phyloP scores from a whole-genome alignment of 768 basidiomycete species.

The Lactifluus volemus region DNA sequence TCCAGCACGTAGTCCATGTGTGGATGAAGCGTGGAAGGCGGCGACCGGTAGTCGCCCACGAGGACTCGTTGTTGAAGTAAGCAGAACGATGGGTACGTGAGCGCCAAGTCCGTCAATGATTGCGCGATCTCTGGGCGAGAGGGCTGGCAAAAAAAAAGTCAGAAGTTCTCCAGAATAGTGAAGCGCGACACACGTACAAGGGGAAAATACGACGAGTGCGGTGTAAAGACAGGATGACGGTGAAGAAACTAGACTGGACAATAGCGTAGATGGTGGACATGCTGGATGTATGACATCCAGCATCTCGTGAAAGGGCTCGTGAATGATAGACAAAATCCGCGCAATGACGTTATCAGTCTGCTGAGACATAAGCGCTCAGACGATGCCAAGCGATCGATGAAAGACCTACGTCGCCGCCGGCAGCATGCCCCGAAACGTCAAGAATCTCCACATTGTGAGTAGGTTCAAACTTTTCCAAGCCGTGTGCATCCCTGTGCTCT shows the following conservation, averaged over 20 bases:
- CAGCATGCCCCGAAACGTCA: slow-evolving; percentile 39
- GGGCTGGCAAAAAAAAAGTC: not conserved
- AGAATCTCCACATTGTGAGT: slow-evolving; percentile 56
- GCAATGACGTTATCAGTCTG: slow-evolving; percentile 21
- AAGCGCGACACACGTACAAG: slow-evolving; percentile 22
- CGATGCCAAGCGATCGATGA: not conserved
- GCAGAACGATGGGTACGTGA: slow-evolving; percentile 49
- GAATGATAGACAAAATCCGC: slow-evolving; percentile 37
- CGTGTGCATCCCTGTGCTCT: slow-evolving; percentile 55
- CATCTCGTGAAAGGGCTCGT: slow-evolving; percentile 47
- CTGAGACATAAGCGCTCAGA: not conserved
- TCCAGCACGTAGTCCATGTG: slow-evolving; percentile 44
- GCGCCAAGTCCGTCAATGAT: slow-evolving; percentile 37
- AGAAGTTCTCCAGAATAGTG: not conserved
- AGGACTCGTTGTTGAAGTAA: slow-evolving; percentile 27
- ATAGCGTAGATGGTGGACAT: slow-evolving; percentile 40
- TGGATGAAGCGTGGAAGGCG: slow-evolving; percentile 45
- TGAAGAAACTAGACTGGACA: slow-evolving; percentile 49
- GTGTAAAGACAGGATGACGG: slow-evolving; percentile 52
- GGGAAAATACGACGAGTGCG: slow-evolving; percentile 46
- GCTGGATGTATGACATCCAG: slow-evolving; percentile 45
- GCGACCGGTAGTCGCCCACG: slow-evolving; percentile 31
- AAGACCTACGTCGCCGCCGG: slow-evolving; percentile 36
- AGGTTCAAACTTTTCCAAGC: slow-evolving; percentile 57
- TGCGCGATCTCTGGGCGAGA: slow-evolving; percentile 23